Percentiles rank a stretch among this genome's conserved stretches.
Evolutionary conservation across 495 filamentous ascomycete genomes (phyloP).

Genomic region (Penicillium taxi): DNA sequence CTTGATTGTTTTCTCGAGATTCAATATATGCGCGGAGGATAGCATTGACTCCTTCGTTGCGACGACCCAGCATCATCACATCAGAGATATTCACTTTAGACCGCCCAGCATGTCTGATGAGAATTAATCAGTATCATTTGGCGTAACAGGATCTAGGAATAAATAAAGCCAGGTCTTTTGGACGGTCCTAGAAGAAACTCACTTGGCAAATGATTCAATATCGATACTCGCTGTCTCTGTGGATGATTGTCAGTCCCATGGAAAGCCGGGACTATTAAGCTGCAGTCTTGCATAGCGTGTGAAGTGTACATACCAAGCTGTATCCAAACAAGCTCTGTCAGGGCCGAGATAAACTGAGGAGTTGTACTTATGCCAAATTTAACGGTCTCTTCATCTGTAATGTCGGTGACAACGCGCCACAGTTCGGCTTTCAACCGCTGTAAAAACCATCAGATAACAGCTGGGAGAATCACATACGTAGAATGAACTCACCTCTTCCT

Average conservation of each 20-base stretch:
- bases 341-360: slow-evolving; percentile 86
- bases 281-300: neutral
- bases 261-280: slow-evolving; percentile 2
- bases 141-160: slow-evolving; percentile 6
- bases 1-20: slow-evolving; percentile 28
- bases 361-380: slow-evolving; percentile 75
- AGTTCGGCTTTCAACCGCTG: slow-evolving; percentile 87
- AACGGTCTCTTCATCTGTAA: slow-evolving; percentile 79
- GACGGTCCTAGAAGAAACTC: slow-evolving; percentile 11
- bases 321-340: slow-evolving; percentile 85
- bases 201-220: slow-evolving; percentile 73
- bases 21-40: slow-evolving; percentile 63
- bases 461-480: neutral
- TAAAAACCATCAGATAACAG: neutral
- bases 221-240: slow-evolving; percentile 68
- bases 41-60: slow-evolving; percentile 76
- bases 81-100: slow-evolving; percentile 75
- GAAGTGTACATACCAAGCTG: slow-evolving; percentile 61
- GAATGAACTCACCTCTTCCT: slow-evolving; percentile 24
- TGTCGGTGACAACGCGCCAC: slow-evolving; percentile 86
- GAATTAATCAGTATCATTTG: slow-evolving; percentile 2
- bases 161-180: neutral
- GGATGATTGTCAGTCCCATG: slow-evolving; percentile 7
- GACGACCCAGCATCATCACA: slow-evolving; percentile 74
- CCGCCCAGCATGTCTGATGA: slow-evolving; percentile 66